Conservation (phyloP, 2,329 filamentous ascomycete genomes). For the Knoxdaviesia proteae region DNA sequence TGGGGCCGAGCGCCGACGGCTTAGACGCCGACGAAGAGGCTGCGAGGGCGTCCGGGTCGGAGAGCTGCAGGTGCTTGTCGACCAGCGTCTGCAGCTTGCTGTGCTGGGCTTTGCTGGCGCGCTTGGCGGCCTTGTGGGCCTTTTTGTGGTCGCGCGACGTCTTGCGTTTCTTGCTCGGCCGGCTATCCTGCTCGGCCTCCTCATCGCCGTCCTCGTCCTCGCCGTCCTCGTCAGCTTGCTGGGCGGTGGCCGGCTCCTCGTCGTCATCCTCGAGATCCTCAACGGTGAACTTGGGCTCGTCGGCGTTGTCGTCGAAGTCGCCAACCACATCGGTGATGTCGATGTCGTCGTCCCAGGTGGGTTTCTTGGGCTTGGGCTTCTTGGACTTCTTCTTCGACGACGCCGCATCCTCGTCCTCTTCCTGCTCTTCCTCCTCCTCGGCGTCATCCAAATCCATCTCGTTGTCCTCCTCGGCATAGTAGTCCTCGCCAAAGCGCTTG, state of each 20-base stretch:
- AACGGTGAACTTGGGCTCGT: constrained; percentile 29
- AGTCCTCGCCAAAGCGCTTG: constrained; percentile 70
- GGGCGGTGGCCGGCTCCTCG: constrained; percentile 15
- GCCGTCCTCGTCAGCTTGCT: constrained; percentile 15
- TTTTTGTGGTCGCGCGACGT: constrained; percentile 39
- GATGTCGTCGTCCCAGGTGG: constrained; percentile 90
- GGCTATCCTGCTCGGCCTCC: constrained; percentile 20
- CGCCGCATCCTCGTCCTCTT: constrained; percentile 27
- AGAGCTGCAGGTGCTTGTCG: constrained; percentile 59
- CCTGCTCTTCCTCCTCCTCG: constrained; percentile 39
- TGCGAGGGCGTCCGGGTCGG: constrained; percentile 37
- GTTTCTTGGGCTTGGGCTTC: constrained; percentile 53
- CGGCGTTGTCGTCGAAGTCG: constrained; percentile 53
- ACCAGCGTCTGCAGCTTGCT: constrained; percentile 71
- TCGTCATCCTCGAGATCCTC: constrained; percentile 29
- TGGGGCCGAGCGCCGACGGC: constrained; percentile 5
- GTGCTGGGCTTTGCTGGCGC: constrained; percentile 59
- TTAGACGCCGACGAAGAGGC: constrained; percentile 17
- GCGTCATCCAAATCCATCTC: constrained; percentile 47
- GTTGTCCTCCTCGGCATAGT: constrained; percentile 58
- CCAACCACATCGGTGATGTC: constrained; percentile 85
- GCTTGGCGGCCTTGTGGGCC: constrained; percentile 37
- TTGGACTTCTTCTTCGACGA: constrained; percentile 28
- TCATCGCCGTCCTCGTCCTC: constrained; percentile 15
- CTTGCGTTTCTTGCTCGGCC: constrained; percentile 33